Conservation (phyloP, 2,329 filamentous ascomycete genomes). For the Drechslerella coelobrocha region DNA sequence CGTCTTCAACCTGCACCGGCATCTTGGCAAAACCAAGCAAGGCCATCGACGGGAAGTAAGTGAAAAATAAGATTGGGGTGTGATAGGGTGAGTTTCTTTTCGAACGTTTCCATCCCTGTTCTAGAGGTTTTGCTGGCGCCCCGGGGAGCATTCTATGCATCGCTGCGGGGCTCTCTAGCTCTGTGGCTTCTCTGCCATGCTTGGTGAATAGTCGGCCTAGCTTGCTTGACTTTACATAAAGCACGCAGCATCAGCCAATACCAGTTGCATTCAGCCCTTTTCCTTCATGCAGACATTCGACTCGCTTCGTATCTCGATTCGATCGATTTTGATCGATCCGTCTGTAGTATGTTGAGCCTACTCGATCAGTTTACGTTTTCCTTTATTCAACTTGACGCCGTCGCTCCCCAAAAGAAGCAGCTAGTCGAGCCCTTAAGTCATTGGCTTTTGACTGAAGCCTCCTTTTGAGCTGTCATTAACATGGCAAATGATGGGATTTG, state of each 20-base stretch:
- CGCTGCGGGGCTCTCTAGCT: neutral
- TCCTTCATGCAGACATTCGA: neutral
- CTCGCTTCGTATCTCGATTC: neutral
- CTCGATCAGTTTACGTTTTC: neutral
- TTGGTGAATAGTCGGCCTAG: neutral
- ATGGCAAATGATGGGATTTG: neutral
- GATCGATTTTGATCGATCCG: neutral
- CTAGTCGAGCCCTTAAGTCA: neutral
- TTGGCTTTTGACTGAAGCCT: too few relatives aligned
- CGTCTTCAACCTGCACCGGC: slow-evolving; percentile 8
- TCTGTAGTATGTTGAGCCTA: slow-evolving; percentile 1
- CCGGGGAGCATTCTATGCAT: neutral
- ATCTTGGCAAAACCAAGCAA: slow-evolving; percentile 20
- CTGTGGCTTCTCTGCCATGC: neutral
- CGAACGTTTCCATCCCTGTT: neutral
- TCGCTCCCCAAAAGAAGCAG: neutral
- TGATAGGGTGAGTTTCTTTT: slow-evolving; percentile 2
- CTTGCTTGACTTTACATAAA: neutral
- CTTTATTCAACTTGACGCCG: neutral
- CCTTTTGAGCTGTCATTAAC: too few relatives aligned
- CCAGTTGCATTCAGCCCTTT: neutral
- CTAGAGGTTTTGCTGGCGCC: neutral
- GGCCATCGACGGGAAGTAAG: neutral
- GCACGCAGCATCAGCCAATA: neutral
- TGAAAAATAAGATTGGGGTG: neutral